phyloP scores from a whole-genome alignment of 768 basidiomycete species.

The Imleria badia region DNA sequence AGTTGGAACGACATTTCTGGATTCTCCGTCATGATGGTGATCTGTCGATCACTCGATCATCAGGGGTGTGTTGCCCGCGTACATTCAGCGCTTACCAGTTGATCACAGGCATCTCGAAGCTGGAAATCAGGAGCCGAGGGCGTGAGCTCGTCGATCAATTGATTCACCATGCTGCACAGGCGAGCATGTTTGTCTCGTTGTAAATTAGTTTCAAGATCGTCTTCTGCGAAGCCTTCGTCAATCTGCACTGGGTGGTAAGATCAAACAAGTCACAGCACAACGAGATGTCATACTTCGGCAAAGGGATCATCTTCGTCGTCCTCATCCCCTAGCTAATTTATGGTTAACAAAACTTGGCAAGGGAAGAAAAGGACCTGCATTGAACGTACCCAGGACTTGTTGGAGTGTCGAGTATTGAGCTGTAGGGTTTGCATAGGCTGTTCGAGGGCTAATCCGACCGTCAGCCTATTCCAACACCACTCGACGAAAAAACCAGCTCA shows the following conservation, averaged over 20 bases:
- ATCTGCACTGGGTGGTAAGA: constrained; percentile 48
- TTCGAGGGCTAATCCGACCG: constrained; percentile 44
- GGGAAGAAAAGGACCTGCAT: constrained; percentile 3
- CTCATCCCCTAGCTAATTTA: constrained; percentile 68
- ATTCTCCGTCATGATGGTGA: constrained; percentile 70
- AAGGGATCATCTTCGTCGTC: constrained; percentile 96
- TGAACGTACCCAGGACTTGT: constrained; percentile 77
- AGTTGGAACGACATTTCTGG: constrained; percentile 88
- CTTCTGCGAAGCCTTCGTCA: constrained; percentile 89
- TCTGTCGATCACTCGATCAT: constrained; percentile 41
- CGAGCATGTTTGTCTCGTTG: constrained; percentile 93
- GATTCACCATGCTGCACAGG: constrained; percentile 75
- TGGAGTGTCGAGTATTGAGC: constrained; percentile 82
- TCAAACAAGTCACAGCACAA: not conserved
- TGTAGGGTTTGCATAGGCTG: constrained; percentile 74
- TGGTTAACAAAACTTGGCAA: not conserved
- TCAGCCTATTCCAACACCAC: not conserved
- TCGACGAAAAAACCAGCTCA: constrained; percentile 38
- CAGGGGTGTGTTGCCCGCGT: not conserved
- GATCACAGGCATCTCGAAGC: constrained; percentile 81
- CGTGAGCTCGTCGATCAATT: constrained; percentile 83
- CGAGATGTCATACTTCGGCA: constrained; percentile 61
- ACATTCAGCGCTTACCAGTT: constrained; percentile 57
- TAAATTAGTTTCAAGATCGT: constrained; percentile 89
- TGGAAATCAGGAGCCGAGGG: constrained; percentile 81